phyloP scores from a whole-genome alignment of 2,329 filamentous ascomycete species.

The Epichloe amarillans region DNA sequence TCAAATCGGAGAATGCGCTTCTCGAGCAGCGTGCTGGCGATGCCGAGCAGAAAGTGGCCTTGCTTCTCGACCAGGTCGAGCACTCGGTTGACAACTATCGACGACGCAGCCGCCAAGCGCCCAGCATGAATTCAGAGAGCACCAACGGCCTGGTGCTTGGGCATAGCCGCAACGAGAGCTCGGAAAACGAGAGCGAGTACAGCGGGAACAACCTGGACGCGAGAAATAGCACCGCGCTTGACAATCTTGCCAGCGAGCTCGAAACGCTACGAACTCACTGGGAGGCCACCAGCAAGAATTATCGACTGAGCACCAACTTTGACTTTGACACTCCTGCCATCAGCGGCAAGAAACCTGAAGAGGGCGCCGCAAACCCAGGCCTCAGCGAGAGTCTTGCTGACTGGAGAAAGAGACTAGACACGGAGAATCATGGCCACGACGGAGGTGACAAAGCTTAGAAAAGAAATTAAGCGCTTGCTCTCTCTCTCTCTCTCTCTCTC shows the following conservation, averaged over 20 bases:
- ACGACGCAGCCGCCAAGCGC: constrained; percentile 51
- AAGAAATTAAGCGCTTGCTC: no score
- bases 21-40: constrained; percentile 78
- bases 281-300: constrained; percentile 93
- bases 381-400: constrained; percentile 63
- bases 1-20: constrained; percentile 68
- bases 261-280: constrained; percentile 83
- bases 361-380: constrained; percentile 26
- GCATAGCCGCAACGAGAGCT: constrained; percentile 41
- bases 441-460: constrained; percentile 4
- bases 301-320: constrained; percentile 78
- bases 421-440: constrained; percentile 25
- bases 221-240: constrained; percentile 57
- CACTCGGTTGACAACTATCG: constrained; percentile 89
- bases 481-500: no score
- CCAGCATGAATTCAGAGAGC: constrained; percentile 26
- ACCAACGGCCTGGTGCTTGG: constrained; percentile 25
- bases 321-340: constrained; percentile 54
- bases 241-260: constrained; percentile 83
- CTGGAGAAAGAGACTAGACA: constrained; percentile 68
- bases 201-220: constrained; percentile 35
- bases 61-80: constrained; percentile 90
- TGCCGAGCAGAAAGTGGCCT: constrained; percentile 83
- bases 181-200: constrained; percentile 50
- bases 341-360: constrained; percentile 29